Base-by-base conservation (phyloP, 148 eudicot genomes). In the Vaccinium corymbosum region DNA sequence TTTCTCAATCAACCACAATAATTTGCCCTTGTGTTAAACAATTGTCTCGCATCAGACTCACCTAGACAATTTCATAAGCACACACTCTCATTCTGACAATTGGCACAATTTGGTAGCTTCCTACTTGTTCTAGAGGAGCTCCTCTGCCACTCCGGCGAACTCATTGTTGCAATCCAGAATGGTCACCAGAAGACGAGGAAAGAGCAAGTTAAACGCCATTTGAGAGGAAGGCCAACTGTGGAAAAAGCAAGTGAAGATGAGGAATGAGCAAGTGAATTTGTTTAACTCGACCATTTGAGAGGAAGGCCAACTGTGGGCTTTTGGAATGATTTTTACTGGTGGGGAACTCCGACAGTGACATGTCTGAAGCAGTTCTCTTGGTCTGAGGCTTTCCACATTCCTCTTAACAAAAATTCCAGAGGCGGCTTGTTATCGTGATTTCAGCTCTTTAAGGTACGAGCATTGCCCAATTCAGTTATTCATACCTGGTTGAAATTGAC, bases 341-440 rank as follows among this genome's bases (percentile, higher is more conserved):
- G 90, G 90, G 92, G 92, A 16, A 86, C 78, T 46, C 85, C 87
- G 11, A 85, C 83, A 6, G 88, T 90, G n/a, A 88, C 86, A 32
- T 83, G 66, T 73, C 89, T 88, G 9, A 76, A 82, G 12, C 86
- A 90, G 32, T 87, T 86, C 51, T 88, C 90, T 6, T 90, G 92
- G 90, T 86, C 89, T 16, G 92, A 90, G 64, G 92, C 92, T 76
- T 90, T 90, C n/a, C 92, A 90, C 73, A 80, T 90, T 52, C 90
- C 92, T n/a, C 27, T 88, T 88, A 15, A 78, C 76, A 11, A 88
- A 86, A 80, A 88, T 90, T 42, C 85, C 86, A 3, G 38, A 68
- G 29, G 82, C 74, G 32, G 71, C 81, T 52, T 85, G 84, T 20
- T 88, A 86, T 76, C 89, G 88, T 62, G 86, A 88, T 35, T 88